Evolutionary conservation across 768 basidiomycete species (phyloP).

Genomic region (Phylloporus sp.): DNA sequence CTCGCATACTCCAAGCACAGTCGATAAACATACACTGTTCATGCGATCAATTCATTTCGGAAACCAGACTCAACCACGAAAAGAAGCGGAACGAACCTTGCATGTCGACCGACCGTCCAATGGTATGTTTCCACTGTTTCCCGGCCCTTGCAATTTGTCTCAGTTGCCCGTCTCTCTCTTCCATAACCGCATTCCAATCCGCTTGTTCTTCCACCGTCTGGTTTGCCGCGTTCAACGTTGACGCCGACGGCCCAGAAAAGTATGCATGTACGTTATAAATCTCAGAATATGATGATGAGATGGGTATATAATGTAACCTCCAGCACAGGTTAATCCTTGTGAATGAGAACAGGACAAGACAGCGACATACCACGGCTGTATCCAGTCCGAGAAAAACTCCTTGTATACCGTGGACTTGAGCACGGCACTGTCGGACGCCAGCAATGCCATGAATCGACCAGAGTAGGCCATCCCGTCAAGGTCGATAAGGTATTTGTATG

Average conservation of each 20-base stretch:
- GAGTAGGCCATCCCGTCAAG: constrained; percentile 96
- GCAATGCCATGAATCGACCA: constrained; percentile 79
- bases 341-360: neutral
- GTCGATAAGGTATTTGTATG: constrained; percentile 89
- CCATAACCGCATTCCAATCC: constrained; percentile 30
- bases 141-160: constrained; percentile 86
- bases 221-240: constrained; percentile 53
- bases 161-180: constrained; percentile 68
- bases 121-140: constrained; percentile 86
- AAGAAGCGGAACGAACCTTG: constrained; percentile 57
- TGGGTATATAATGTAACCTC: constrained; percentile 93
- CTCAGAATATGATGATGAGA: constrained; percentile 83
- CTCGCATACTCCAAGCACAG: constrained; percentile 87
- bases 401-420: constrained; percentile 89
- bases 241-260: constrained; percentile 79
- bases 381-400: constrained; percentile 89
- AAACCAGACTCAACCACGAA: neutral
- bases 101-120: constrained; percentile 85
- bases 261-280: constrained; percentile 92
- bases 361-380: constrained; percentile 73
- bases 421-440: constrained; percentile 85
- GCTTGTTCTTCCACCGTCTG: constrained; percentile 36
- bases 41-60: neutral
- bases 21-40: constrained; percentile 77
- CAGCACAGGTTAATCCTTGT: neutral